These are phyloP conservation scores for Eucalyptus tenuipes DNA, from an alignment of 345 rosid species.

Conservation along the genomic window DNA sequence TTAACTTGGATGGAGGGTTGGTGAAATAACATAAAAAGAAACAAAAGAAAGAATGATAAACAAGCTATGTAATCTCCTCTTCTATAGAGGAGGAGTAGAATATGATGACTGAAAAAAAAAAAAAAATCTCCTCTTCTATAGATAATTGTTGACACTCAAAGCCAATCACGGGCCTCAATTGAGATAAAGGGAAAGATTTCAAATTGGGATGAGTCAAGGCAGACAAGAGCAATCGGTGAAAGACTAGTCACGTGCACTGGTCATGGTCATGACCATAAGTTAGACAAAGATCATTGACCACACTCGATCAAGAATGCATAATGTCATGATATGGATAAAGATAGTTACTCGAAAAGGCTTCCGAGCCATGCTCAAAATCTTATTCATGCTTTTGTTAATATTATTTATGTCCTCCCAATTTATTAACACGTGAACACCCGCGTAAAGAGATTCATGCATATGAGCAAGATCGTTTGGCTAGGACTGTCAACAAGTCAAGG, in stretches of 20 bases:
- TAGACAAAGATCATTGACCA: not conserved
- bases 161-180: rapidly evolving
- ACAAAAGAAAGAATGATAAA: not conserved
- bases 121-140: not conserved
- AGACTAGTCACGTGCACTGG: not conserved
- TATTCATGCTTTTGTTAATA: not conserved
- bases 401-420: not conserved
- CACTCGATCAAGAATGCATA: not conserved
- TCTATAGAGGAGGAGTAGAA: too few relatives aligned
- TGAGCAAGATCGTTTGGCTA: not conserved
- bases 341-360: not conserved
- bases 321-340: not conserved
- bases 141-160: not conserved
- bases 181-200: not conserved
- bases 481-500: not conserved
- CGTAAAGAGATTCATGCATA: not conserved
- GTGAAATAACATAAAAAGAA: not conserved
- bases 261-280: not conserved
- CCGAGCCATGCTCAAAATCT: not conserved
- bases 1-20: not conserved
- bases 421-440: not conserved
- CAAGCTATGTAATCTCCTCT: not conserved
- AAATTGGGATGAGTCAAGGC: not conserved
- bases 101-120: rapidly evolving
- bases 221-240: not conserved